A percentile compares a stretch with the other conserved stretches of the same genome.
Conservation (phyloP, 768 basidiomycete species). For the Porphyrellus cyaneotinctus region DNA sequence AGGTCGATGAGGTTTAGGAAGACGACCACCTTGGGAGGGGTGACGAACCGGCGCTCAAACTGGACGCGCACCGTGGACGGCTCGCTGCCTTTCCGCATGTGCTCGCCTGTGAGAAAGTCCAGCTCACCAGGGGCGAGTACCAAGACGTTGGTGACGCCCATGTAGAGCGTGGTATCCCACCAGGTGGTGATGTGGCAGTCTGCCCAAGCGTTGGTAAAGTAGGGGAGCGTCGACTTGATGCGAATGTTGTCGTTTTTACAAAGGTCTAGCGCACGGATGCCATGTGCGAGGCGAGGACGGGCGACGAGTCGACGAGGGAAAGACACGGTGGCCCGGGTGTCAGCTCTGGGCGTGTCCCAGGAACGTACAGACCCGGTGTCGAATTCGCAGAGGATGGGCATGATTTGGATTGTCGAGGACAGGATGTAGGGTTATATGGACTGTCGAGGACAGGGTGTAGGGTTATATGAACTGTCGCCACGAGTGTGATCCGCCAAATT, state of each 20-base stretch:
- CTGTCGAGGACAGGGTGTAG: background rate
- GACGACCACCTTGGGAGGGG: background rate
- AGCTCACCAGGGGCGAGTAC: slow-evolving; percentile 6
- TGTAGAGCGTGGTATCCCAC: background rate
- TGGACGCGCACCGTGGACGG: slow-evolving; percentile 2
- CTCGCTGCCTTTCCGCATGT: background rate
- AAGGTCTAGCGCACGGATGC: slow-evolving; percentile 10
- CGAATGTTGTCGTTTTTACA: slow-evolving; percentile 8
- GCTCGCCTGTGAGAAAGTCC: slow-evolving; percentile 14
- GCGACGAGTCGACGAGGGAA: slow-evolving; percentile 15
- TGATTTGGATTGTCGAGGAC: background rate
- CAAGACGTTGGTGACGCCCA: background rate
- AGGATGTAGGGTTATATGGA: background rate
- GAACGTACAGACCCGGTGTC: slow-evolving; percentile 3
- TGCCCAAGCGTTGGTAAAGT: background rate
- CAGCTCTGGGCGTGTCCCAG: background rate
- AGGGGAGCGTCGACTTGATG: slow-evolving; percentile 1
- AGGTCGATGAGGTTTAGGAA: background rate
- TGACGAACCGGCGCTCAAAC: background rate
- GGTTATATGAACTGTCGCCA: background rate
- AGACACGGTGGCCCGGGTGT: slow-evolving; percentile 5
- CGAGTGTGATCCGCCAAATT: no score
- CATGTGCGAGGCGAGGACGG: slow-evolving; percentile 18
- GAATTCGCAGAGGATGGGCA: slow-evolving; percentile 16
- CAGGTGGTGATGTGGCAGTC: slow-evolving; percentile 7